Evolutionary conservation across 495 filamentous ascomycete genomes (phyloP).

Genomic region (Massariosphaeria phaeospora): DNA sequence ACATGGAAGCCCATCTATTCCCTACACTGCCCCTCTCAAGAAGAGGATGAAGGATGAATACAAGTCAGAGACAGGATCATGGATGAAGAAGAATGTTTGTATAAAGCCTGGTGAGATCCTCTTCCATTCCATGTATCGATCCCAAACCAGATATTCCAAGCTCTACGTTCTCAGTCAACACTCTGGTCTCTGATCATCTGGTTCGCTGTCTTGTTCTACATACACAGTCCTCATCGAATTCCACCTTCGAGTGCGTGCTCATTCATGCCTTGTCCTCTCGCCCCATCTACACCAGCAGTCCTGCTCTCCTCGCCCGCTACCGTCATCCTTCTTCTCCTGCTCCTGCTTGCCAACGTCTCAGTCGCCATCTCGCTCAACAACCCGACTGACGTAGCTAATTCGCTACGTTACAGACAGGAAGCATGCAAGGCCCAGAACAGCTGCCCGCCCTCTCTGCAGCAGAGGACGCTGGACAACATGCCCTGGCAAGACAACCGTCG

Average conservation of each 20-base stretch:
- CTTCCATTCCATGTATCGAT: neutral
- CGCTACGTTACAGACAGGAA: constrained; percentile 16
- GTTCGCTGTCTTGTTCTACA: neutral
- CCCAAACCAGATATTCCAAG: neutral
- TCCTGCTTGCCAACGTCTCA: constrained; percentile 13
- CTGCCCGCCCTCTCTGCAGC: constrained; percentile 18
- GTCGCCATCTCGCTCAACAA: constrained; percentile 24
- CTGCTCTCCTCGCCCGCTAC: neutral
- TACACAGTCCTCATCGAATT: neutral
- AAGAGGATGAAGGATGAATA: neutral
- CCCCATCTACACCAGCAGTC: neutral
- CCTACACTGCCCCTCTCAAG: neutral
- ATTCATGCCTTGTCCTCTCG: constrained; percentile 6
- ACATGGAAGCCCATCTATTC: neutral
- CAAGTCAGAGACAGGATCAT: constrained; percentile 3
- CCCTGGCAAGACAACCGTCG: constrained; percentile 17
- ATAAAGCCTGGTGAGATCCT: constrained; percentile 8
- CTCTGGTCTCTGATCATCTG: neutral
- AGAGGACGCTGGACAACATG: constrained; percentile 16
- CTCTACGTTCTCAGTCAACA: neutral
- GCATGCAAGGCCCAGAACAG: constrained; percentile 25
- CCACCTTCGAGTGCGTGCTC: too few species aligned
- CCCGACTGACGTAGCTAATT: constrained; percentile 22
- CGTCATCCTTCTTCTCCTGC: constrained; percentile 4
- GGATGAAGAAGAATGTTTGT: neutral